A percentile compares a stretch with the other conserved stretches of the same genome.
Evolutionary conservation across 345 rosid genomes (phyloP).

Genomic region (Citrus cavaleriei): DNA sequence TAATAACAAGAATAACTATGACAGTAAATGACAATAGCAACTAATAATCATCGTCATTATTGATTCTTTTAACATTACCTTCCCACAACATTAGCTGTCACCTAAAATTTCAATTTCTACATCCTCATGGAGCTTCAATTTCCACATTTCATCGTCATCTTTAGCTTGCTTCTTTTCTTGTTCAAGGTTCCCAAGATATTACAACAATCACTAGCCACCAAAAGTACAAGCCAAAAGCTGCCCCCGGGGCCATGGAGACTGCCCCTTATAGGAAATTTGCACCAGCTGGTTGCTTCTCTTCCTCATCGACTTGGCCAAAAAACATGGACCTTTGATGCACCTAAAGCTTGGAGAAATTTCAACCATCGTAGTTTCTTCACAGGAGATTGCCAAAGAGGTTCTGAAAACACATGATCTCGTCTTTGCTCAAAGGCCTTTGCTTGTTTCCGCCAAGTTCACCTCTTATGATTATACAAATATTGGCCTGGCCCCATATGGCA

Average conservation of each 20-base stretch:
- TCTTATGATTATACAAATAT: neutral
- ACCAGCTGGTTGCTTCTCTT: slow-evolving; percentile 15
- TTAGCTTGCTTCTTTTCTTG: slow-evolving; percentile 11
- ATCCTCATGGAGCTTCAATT: neutral
- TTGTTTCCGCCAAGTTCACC: neutral
- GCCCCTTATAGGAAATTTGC: slow-evolving; percentile 29
- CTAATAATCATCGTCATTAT: no score
- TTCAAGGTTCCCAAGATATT: slow-evolving; percentile 2
- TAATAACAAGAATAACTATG: no score
- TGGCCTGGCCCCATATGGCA: slow-evolving; percentile 9
- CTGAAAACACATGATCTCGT: slow-evolving; percentile 24
- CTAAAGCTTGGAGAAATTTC: slow-evolving; percentile 27
- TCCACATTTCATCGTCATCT: neutral
- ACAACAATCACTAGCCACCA: neutral
- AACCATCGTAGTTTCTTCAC: slow-evolving; percentile 25
- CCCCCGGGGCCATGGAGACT: slow-evolving; percentile 30
- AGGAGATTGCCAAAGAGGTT: slow-evolving; percentile 12
- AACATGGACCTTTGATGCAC: slow-evolving; percentile 30
- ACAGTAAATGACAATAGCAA: no score
- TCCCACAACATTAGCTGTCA: no score
- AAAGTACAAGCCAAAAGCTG: neutral
- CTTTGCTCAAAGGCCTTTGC: slow-evolving; percentile 23
- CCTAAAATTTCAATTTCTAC: no score
- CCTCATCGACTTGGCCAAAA: slow-evolving; percentile 22
- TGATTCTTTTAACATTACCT: no score